Evolutionary conservation across 176 grass and related monocot genomes (phyloP).

Genomic region (Ampelocalamus luodianensis): DNA sequence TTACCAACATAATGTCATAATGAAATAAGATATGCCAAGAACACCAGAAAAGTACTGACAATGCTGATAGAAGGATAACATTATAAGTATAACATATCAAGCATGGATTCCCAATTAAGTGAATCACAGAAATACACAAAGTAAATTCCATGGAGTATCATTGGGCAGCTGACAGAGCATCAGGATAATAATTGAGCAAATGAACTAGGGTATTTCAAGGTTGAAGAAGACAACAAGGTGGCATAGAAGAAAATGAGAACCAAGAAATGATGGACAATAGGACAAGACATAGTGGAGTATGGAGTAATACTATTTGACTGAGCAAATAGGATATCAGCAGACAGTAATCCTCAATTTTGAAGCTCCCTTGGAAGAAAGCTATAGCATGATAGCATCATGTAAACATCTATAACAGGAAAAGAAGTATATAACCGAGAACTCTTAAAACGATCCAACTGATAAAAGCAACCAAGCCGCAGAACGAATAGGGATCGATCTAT

Average conservation of each 20-base stretch:
- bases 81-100: not conserved
- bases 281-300: not conserved
- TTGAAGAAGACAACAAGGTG: not conserved
- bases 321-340: not conserved
- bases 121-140: not conserved
- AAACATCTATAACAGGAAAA: slow-evolving; percentile 1
- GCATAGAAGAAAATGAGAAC: not conserved
- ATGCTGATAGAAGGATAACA: not conserved
- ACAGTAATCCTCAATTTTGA: not conserved
- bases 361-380: not conserved
- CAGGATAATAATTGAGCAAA: not conserved
- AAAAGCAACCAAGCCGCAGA: not conserved
- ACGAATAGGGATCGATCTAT: not conserved
- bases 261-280: not conserved
- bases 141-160: too few species aligned
- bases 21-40: not conserved
- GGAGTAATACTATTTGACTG: not conserved
- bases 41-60: not conserved
- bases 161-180: not conserved
- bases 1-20: not conserved
- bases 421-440: not conserved
- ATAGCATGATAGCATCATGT: not conserved
- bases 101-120: not conserved
- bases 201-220: not conserved
- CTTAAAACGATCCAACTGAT: not conserved